Conservation (phyloP, 2,329 filamentous ascomycete species). For the Xylariaceae sp. region DNA sequence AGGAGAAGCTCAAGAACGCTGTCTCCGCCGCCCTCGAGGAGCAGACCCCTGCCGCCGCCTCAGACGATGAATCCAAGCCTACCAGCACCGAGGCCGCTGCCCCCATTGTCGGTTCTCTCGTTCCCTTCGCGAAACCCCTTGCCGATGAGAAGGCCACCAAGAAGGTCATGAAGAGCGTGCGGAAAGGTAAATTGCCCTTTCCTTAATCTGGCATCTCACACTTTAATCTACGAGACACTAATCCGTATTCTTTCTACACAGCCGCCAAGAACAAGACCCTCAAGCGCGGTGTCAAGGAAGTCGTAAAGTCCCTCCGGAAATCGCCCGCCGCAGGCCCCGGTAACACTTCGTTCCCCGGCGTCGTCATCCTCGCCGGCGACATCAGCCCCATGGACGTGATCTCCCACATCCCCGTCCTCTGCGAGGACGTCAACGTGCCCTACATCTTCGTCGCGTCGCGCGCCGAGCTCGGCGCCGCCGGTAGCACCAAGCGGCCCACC, state of each 20-base stretch:
- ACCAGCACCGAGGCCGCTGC: constrained; percentile 38
- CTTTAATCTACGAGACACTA: constrained; percentile 20
- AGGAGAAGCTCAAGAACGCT: constrained; percentile 61
- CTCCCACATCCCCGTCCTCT: constrained; percentile 93
- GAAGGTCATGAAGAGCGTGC: constrained; percentile 54
- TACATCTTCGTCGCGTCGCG: constrained; percentile 93
- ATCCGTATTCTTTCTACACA: constrained; percentile 36
- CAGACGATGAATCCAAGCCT: constrained; percentile 24
- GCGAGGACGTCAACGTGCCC: constrained; percentile 95
- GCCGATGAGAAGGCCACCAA: constrained; percentile 71
- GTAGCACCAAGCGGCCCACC: constrained; percentile 91
- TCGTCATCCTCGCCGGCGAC: constrained; percentile 92
- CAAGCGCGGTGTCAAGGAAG: constrained; percentile 97
- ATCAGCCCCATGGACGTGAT: constrained; percentile 99
- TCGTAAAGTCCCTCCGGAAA: constrained; percentile 97
- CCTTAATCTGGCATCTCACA: background rate
- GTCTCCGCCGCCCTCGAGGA: constrained; percentile 59
- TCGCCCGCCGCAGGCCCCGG: constrained; percentile 65
- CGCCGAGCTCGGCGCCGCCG: constrained; percentile 88
- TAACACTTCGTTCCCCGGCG: constrained; percentile 58
- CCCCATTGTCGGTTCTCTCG: constrained; percentile 54
- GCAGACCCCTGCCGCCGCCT: constrained; percentile 49
- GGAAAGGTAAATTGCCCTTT: constrained; percentile 44
- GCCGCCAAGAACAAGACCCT: constrained; percentile 93
- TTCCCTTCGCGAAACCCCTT: constrained; percentile 78